Base-by-base conservation (phyloP, 192 early-diverging fungal genomes). In the Coemansia sp. region DNA sequence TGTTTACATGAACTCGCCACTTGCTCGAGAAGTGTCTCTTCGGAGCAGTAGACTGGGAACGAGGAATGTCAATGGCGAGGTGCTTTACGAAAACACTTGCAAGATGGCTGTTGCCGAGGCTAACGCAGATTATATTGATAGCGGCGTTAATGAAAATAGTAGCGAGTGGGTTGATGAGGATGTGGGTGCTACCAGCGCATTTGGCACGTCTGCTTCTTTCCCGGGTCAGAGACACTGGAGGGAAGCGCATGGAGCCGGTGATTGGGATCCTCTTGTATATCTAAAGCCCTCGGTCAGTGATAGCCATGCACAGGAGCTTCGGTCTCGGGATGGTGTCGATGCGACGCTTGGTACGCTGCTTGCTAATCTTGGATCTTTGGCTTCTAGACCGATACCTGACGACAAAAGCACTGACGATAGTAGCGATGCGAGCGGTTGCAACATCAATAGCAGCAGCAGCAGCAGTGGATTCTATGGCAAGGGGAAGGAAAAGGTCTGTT, bases 251-350 rank as follows among this genome's bases (percentile, higher is more conserved):
- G 56, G 31, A 14, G 56, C 5, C 32, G 42, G 48, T 2, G 61
- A 61, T 17, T 78, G 76, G 76, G 67, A 78, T 28, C 71, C 70
- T 31, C 64, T 78, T 4, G 55, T 69, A 12, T 78, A 78, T 12
- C 64, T 78, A 10, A 68, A 68, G 32, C 65, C 61, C 6, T 33
- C 7, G 11, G 50, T 34, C 32, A 48, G 20, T 2, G 31, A 51
- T 18, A 29, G 50, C 6, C 12, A 56, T 30, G 32, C 30, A 5
- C 60, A 30, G 45, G 38, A 18, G 20, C 68, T 33, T 16, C 22
- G 42, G n/a, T 16, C 33, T 33, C 54, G 20, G 17, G 40, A 7
- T 3, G 54, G 31, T 32, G 29, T n/a, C 11, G 68, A 51, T 38
- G 33, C 30, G 2, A 66, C 73, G 6, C 73, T 76, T 3, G 68